These are phyloP conservation scores for Hypoxylon fragiforme DNA, from an alignment of 495 filamentous ascomycete genomes.

Conservation along the genomic window DNA sequence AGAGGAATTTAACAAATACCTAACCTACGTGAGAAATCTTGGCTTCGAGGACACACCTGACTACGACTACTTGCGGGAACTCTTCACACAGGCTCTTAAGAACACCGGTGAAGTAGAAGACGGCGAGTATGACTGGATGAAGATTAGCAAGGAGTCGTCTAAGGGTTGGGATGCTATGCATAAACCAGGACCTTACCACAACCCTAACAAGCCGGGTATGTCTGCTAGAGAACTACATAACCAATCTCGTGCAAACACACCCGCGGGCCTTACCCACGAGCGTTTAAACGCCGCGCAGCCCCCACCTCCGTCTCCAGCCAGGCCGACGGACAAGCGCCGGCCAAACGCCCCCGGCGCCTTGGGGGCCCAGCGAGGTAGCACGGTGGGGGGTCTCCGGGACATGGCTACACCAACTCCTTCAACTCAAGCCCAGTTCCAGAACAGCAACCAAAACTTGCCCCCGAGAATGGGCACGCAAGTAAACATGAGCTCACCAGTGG, in stretches of 20 bases:
- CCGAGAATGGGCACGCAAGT: constrained; percentile 62
- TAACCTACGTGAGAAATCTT: constrained; percentile 95
- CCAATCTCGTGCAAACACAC: constrained; percentile 58
- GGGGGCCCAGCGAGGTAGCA: constrained; percentile 72
- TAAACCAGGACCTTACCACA: constrained; percentile 78
- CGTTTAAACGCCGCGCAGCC: constrained; percentile 98
- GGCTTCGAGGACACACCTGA: constrained; percentile 98
- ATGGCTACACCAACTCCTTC: constrained; percentile 77
- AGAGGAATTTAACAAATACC: constrained; percentile 96
- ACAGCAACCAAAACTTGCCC: constrained; percentile 81
- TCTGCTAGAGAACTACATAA: constrained; percentile 78
- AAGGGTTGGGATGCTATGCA: constrained; percentile 94
- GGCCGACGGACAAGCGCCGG: constrained; percentile 79
- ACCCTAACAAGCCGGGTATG: constrained; percentile 70
- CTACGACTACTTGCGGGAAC: constrained; percentile 95
- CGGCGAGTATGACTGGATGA: constrained; percentile 99
- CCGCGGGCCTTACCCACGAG: constrained; percentile 72
- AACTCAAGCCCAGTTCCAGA: constrained; percentile 88
- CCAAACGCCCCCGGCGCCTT: constrained; percentile 73
- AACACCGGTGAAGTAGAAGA: constrained; percentile 93
- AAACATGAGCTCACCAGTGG: constrained; percentile 52
- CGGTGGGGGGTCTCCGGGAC: constrained; percentile 68
- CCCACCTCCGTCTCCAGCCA: constrained; percentile 85
- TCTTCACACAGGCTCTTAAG: constrained; percentile 96
- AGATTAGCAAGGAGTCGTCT: constrained; percentile 78